Evolutionary conservation across 2,329 filamentous ascomycete species (phyloP).

Genomic region (Fusarium marasasianum): DNA sequence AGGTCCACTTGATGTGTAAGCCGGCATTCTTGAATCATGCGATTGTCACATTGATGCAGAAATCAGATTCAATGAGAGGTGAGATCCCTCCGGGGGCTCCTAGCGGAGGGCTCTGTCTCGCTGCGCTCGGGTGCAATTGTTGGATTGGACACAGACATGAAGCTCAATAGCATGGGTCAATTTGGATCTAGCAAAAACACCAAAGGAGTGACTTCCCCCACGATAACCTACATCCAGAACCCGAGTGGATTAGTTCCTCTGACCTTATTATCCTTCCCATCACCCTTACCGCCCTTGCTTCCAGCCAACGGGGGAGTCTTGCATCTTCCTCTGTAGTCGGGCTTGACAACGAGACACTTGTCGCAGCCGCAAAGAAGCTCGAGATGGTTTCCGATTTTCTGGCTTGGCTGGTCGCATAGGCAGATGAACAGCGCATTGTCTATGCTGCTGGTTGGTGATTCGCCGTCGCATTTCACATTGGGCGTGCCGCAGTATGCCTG

Average conservation of each 20-base stretch:
- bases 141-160: neutral
- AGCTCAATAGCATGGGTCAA: neutral
- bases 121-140: neutral
- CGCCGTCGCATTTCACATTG: constrained; percentile 46
- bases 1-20: neutral
- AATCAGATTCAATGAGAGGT: no score
- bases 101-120: neutral
- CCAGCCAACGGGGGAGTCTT: constrained; percentile 48
- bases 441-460: constrained; percentile 45
- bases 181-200: neutral
- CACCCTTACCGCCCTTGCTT: neutral
- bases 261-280: neutral
- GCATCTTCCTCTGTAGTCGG: constrained; percentile 53
- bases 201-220: constrained; percentile 8
- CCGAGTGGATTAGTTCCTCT: constrained; percentile 6
- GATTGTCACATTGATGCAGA: neutral
- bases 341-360: constrained; percentile 51
- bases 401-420: constrained; percentile 47
- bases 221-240: constrained; percentile 24
- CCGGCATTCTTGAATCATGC: neutral
- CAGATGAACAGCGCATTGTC: constrained; percentile 51
- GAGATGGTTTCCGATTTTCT: constrained; percentile 47
- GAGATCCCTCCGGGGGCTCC: neutral
- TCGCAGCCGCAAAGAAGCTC: constrained; percentile 54
- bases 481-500: constrained; percentile 52